Conservation (phyloP, 2,329 filamentous ascomycete species). For the Fusarium sp. region DNA sequence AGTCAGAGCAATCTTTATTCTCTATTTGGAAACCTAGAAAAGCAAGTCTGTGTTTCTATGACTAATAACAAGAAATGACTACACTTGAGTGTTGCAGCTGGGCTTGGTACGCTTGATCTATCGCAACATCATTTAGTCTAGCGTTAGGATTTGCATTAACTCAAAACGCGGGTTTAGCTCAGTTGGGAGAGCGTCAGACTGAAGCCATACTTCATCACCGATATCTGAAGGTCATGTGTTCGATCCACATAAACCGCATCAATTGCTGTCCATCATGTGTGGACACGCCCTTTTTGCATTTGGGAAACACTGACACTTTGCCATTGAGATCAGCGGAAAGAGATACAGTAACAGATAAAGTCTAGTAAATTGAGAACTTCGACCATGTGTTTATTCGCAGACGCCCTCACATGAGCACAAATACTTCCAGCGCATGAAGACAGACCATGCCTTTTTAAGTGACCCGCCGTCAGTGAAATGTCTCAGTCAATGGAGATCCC, state of each 20-base stretch:
- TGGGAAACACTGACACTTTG: too few species aligned
- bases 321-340: too few species aligned
- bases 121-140: background rate
- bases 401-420: background rate
- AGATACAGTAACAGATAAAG: too few species aligned
- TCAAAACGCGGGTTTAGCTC: conserved; percentile 31
- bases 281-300: too few species aligned
- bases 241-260: conserved; percentile 38
- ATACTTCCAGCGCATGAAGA: background rate
- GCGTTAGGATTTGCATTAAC: background rate
- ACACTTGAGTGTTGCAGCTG: too few species aligned
- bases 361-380: background rate
- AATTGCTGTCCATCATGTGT: too few species aligned
- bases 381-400: background rate
- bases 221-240: conserved; percentile 39
- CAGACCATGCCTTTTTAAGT: too few species aligned
- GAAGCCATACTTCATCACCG: conserved; percentile 31
- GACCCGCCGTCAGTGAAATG: too few species aligned
- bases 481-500: background rate
- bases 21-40: background rate
- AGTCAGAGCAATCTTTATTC: background rate
- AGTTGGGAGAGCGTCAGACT: conserved; percentile 41
- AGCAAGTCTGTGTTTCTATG: too few species aligned
- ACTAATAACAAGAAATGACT: too few species aligned
- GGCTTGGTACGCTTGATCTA: too few species aligned